These are phyloP conservation scores for Aspergillus puulaauensis DNA, from an alignment of 2,329 filamentous ascomycete species.

Conservation along the genomic window DNA sequence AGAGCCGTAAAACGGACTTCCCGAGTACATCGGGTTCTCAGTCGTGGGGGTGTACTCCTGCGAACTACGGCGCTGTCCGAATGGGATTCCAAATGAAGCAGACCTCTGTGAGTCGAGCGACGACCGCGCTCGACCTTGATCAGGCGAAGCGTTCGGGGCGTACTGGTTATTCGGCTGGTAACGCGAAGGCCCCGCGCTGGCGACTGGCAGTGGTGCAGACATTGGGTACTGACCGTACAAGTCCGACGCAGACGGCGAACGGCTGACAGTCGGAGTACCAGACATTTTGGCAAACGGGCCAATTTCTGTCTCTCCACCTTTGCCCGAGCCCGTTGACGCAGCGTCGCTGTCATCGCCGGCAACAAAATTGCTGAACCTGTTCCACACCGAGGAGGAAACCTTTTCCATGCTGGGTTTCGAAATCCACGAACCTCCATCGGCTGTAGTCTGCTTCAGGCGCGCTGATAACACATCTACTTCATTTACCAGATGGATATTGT, in stretches of 20 bases:
- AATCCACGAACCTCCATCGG: conserved; percentile 83
- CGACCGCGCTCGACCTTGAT: conserved; percentile 50
- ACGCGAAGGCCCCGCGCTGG: conserved; percentile 36
- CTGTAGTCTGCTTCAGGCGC: conserved; percentile 80
- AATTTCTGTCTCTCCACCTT: conserved; percentile 58
- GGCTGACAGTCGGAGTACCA: conserved; percentile 71
- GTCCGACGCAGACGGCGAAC: conserved; percentile 73
- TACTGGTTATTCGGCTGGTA: conserved; percentile 47
- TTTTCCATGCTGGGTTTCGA: conserved; percentile 95
- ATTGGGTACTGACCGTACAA: conserved; percentile 63
- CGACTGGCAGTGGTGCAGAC: conserved; percentile 33
- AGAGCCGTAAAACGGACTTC: conserved; percentile 31
- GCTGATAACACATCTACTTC: conserved; percentile 80
- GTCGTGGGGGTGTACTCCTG: conserved; percentile 37
- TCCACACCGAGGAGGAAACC: conserved; percentile 86
- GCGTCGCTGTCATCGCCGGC: conserved; percentile 80
- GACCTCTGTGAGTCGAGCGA: conserved; percentile 50
- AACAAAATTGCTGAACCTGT: conserved; percentile 94
- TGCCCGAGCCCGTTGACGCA: conserved; percentile 56
- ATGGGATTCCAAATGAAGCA: conserved; percentile 34
- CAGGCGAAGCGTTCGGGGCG: conserved; percentile 52
- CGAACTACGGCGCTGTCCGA: conserved; percentile 36
- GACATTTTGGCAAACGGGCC: conserved; percentile 83
- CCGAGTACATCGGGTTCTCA: conserved; percentile 34
- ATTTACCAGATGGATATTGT: conserved; percentile 71